Base-by-base conservation (phyloP, 2,329 filamentous ascomycete species). In the Xylariaceae sp. region DNA sequence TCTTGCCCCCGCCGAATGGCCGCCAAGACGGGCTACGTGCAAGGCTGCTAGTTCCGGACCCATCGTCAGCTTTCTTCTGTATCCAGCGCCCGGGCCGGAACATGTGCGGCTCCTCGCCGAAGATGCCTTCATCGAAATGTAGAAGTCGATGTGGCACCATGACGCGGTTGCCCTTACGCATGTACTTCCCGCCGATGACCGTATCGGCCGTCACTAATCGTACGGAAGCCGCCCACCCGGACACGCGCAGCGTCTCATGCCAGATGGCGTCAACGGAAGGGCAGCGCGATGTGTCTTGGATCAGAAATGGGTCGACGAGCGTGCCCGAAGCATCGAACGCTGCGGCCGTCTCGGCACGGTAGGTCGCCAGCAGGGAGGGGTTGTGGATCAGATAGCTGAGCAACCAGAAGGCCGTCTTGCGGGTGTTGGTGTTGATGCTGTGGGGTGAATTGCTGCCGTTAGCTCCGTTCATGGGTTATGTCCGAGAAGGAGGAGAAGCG, bases 291-390 rank as follows among this genome's bases (percentile, higher is more conserved):
- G 51, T 14, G 53, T 75, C 71, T 1, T 69, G 67, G 17, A 74
- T 72, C 55, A 67, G 71, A n/a, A 66, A 37, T 16, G 65, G 53
- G 11, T 71, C 65, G 14, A 76, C 67, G 6, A 72, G 69, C 28
- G 28, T 31, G 28, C 28, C 28, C 12, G 28, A 31, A 0, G 63
- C 46, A 1, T n/a, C 16, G 51, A 71, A 66, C 6, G 69, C 64
- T 2, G 62, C n/a, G 0, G 51, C 62, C 0, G 65, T 70, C 48
- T 71, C 69, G 0, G 31, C 28, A 4, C 66, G 62, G 24, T 60
- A 56, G 4, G 56, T 28, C 1, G 39, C 60, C 6, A 71, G 43
- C 5, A 60, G 44, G 0, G 44, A 29, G 0, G 68, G 68, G 21
- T 62, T 52, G 28, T 60, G 51, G 1, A 71, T 12, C 1, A 72